phyloP scores from a whole-genome alignment of 352 stramenopile species.

The Pythium biforme region DNA sequence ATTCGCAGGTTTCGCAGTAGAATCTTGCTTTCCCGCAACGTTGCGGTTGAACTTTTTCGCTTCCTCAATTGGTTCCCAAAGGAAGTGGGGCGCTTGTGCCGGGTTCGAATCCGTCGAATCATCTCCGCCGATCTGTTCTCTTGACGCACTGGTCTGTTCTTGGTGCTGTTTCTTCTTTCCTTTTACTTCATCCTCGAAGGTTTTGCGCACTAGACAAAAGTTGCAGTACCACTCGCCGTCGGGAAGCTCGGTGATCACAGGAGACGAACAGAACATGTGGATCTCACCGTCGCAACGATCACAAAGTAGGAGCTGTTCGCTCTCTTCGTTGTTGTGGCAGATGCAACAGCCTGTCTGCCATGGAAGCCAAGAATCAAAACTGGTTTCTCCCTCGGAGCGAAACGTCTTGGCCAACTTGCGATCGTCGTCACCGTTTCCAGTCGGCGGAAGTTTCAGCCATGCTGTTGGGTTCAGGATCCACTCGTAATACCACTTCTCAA shows the following conservation, averaged over 20 bases:
- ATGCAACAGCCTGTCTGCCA: conserved; percentile 81
- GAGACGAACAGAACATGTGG: conserved; percentile 82
- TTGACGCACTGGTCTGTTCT: neutral
- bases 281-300: conserved; percentile 88
- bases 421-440: conserved; percentile 46
- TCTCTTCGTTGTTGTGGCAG: conserved; percentile 72
- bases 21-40: conserved; percentile 24
- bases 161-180: conserved; percentile 6
- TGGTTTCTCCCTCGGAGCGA: conserved; percentile 52
- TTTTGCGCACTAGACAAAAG: conserved; percentile 60
- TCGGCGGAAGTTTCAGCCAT: conserved; percentile 72
- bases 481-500: conserved; percentile 88
- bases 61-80: conserved; percentile 42
- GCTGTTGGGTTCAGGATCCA: conserved; percentile 78
- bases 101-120: neutral
- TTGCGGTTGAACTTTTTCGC: conserved; percentile 80
- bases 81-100: conserved; percentile 43
- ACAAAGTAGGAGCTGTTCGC: conserved; percentile 78
- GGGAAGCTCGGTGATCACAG: conserved; percentile 64
- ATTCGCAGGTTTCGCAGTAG: conserved; percentile 9
- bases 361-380: conserved; percentile 71
- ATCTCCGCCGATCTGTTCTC: neutral
- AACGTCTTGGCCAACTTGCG: conserved; percentile 56
- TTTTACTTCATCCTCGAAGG: conserved; percentile 30
- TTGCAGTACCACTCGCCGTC: conserved; percentile 83